phyloP scores from a whole-genome alignment of 768 basidiomycete species.

The Phylloporus sp. region DNA sequence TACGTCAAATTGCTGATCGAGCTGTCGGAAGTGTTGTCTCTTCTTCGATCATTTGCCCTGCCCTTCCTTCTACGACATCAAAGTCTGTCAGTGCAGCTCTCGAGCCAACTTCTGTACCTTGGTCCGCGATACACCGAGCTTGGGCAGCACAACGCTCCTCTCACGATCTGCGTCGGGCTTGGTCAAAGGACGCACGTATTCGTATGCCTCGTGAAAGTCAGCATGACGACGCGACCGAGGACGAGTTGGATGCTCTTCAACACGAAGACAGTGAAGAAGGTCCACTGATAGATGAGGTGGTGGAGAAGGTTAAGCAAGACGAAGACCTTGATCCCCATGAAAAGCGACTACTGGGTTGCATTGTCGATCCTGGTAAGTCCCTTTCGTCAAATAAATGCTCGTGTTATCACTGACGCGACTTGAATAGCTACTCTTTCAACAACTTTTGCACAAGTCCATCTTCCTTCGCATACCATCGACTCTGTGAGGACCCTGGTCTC shows the following conservation, averaged over 20 bases:
- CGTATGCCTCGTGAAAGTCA: constrained; percentile 35
- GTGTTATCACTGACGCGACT: constrained; percentile 7
- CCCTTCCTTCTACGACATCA: constrained; percentile 16
- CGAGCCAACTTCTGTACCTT: constrained; percentile 59
- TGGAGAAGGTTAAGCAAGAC: constrained; percentile 74
- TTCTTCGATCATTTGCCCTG: constrained; percentile 14
- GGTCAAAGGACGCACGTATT: constrained; percentile 51
- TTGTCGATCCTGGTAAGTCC: constrained; percentile 72
- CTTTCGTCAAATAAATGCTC: background rate
- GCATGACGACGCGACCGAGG: constrained; percentile 32
- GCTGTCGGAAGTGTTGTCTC: constrained; percentile 65
- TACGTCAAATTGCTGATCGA: constrained; percentile 71
- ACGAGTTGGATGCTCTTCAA: constrained; percentile 26
- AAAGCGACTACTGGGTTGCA: constrained; percentile 73
- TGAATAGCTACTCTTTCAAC: constrained; percentile 67
- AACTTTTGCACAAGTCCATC: constrained; percentile 82
- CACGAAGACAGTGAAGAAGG: constrained; percentile 32
- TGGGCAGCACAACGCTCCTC: constrained; percentile 58
- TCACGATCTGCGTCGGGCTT: constrained; percentile 51
- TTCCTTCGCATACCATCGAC: constrained; percentile 86
- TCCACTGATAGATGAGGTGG: constrained; percentile 54
- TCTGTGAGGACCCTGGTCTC: constrained; percentile 90
- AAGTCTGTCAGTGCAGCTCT: constrained; percentile 13
- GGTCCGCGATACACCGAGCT: constrained; percentile 62
- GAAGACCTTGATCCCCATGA: constrained; percentile 78